Base-by-base conservation (phyloP, 2,329 filamentous ascomycete species). In the Diplocarpon rosae region DNA sequence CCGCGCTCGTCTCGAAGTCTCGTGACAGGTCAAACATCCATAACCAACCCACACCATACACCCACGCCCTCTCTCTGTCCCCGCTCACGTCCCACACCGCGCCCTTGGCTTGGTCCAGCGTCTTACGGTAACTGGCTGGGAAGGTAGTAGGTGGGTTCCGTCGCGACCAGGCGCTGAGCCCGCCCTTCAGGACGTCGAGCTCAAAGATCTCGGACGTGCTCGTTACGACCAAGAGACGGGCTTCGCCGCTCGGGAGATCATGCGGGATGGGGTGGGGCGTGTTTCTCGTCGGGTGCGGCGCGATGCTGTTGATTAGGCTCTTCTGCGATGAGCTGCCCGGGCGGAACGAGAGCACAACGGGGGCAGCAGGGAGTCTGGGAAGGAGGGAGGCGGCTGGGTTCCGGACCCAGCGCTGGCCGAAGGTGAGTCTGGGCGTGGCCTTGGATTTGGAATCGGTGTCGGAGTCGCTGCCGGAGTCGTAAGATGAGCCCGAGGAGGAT, bases 21-120 rank as follows among this genome's bases (percentile, higher is more conserved):
- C 75, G 74, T 15, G 76, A 75, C 27, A 94, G 68, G 62, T 96
- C 88, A 48, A 98, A 77, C 89, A 96, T 96, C 67, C 85, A 88
- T 17, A 98, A 65, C 73, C 88, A 96, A 1, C 76, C 80, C 33
- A 78, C 76, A 6, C 90, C 89, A 58, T 94, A 95, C 15, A 96
- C 66, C 87, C 90, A 96, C 7, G 90, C 65, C 12, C 90, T 76
- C 37, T 78, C 69, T n/a, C 66, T 66, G 7, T 54, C 53, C 24
- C 61, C 60, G 24, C 70, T 69, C 1, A 82, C 70, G 59, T 93
- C 84, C 89, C 90, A 96, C 32, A 95, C 64, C 20, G 80, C 79
- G 3, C 88, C 89, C 69, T 90, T 90, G 43, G 83, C 83, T 34
- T 85, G 72, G 61, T 95, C 88, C 48, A 82, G 77, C 17, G 88